Evolutionary conservation across 441 rosid genomes (phyloP).

Genomic region (Adansonia grandidieri): DNA sequence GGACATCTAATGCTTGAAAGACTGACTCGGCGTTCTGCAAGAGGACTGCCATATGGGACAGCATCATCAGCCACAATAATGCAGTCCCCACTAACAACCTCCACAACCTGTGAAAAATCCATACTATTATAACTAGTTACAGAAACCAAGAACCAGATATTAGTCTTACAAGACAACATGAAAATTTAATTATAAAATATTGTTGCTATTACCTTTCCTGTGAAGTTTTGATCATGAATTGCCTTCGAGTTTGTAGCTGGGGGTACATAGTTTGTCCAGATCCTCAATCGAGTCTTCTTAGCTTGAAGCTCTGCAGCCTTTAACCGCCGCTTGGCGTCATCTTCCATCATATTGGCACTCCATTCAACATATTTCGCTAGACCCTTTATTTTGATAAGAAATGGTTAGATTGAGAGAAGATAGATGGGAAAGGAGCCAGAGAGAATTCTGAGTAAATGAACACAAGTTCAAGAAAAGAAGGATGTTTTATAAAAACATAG

Average conservation of each 20-base stretch:
- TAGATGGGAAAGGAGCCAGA: background rate
- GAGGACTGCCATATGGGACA: conserved; percentile 76
- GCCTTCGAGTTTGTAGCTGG: conserved; percentile 91
- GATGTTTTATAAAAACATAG: background rate
- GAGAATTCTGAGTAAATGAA: background rate
- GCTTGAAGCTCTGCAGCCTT: conserved; percentile 91
- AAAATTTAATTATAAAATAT: no score
- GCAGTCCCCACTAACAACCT: conserved; percentile 98
- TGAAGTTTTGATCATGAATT: conserved; percentile 89
- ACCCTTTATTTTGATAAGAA: conserved; percentile 51
- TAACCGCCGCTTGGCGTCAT: conserved; percentile 73
- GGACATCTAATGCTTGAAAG: conserved; percentile 95
- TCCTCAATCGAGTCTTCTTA: conserved; percentile 74
- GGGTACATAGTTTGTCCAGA: conserved; percentile 88
- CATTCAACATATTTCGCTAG: conserved; percentile 96
- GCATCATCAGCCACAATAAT: conserved; percentile 93
- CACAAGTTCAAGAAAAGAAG: conserved; percentile 16
- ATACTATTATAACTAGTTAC: background rate
- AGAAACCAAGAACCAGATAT: no score
- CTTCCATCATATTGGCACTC: conserved; percentile 99
- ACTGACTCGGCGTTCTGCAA: conserved; percentile 89
- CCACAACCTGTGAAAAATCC: conserved; percentile 65
- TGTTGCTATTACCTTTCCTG: conserved; percentile 70
- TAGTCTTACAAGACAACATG: no score
- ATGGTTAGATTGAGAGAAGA: background rate